Percentiles rank a stretch among this genome's conserved stretches.
phyloP scores from a whole-genome alignment of 2,329 filamentous ascomycete genomes.

The Hirsutella rhossiliensis region DNA sequence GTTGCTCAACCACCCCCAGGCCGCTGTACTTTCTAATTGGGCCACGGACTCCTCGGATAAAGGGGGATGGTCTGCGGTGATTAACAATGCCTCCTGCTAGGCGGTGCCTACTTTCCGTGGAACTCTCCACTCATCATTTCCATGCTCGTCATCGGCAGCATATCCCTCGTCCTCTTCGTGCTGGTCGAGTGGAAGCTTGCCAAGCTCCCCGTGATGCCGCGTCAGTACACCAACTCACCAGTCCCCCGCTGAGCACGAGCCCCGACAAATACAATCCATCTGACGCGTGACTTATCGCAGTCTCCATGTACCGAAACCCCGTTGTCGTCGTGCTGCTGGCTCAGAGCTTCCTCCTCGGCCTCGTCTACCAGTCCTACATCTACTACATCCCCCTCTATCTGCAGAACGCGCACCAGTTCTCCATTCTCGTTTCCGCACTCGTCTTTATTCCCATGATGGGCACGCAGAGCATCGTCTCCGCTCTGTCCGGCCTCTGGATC shows the following conservation, averaged over 20 bases:
- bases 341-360: slow-evolving; percentile 48
- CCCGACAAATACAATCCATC: too few species aligned
- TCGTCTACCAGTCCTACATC: slow-evolving; percentile 44
- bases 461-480: slow-evolving; percentile 31
- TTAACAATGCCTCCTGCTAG: slow-evolving; percentile 4
- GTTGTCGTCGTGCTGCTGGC: slow-evolving; percentile 41
- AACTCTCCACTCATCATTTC: slow-evolving; percentile 57
- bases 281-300: slow-evolving; percentile 9
- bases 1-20: not conserved
- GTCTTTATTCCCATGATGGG: slow-evolving; percentile 37
- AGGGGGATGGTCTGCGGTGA: not conserved
- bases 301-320: slow-evolving; percentile 40
- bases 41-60: too few species aligned
- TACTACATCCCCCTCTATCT: slow-evolving; percentile 53
- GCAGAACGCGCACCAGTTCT: slow-evolving; percentile 35
- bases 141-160: slow-evolving; percentile 55
- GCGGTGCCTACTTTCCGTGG: slow-evolving; percentile 35
- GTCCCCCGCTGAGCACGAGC: too few species aligned
- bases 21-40: too few species aligned
- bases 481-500: slow-evolving; percentile 44
- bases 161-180: slow-evolving; percentile 50
- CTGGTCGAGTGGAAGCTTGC: slow-evolving; percentile 60
- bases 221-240: slow-evolving; percentile 1
- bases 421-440: slow-evolving; percentile 32
- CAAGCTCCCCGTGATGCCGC: slow-evolving; percentile 62